Percentiles rank a stretch among this genome's conserved stretches.
Conservation (phyloP, 371 early-diverging fungal genomes). For the Mortierella sp. region DNA sequence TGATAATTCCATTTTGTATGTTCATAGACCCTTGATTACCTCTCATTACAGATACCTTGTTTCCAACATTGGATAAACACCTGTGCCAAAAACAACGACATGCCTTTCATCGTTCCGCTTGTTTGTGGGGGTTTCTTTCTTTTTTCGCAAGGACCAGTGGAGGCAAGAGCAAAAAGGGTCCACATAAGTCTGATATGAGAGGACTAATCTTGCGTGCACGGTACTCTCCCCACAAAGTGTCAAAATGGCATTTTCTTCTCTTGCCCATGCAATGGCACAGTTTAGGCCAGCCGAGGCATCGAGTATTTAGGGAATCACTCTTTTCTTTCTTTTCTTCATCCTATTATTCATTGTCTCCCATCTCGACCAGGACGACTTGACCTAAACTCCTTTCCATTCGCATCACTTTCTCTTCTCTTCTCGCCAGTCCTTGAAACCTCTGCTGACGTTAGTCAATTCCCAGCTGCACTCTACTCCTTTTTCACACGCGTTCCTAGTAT, state of each 20-base stretch:
- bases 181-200: neutral
- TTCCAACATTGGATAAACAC: neutral
- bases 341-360: too few relatives aligned
- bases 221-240: conserved; percentile 10
- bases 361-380: too few relatives aligned
- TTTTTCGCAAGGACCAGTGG: neutral
- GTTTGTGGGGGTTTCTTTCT: too few relatives aligned
- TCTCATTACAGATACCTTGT: neutral
- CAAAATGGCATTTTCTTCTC: neutral
- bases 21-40: neutral
- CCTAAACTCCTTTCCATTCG: neutral
- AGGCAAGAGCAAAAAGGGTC: neutral
- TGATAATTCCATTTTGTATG: neutral
- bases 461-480: too few relatives aligned
- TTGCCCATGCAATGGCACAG: neutral
- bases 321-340: neutral
- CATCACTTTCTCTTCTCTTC: neutral
- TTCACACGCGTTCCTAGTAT: neutral
- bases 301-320: neutral
- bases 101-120: neutral
- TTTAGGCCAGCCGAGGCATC: neutral
- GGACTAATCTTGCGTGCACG: neutral
- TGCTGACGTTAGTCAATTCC: neutral
- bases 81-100: neutral
- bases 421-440: neutral